Conservation (phyloP, 805 yeast species). For the Ogataea siamensis region DNA sequence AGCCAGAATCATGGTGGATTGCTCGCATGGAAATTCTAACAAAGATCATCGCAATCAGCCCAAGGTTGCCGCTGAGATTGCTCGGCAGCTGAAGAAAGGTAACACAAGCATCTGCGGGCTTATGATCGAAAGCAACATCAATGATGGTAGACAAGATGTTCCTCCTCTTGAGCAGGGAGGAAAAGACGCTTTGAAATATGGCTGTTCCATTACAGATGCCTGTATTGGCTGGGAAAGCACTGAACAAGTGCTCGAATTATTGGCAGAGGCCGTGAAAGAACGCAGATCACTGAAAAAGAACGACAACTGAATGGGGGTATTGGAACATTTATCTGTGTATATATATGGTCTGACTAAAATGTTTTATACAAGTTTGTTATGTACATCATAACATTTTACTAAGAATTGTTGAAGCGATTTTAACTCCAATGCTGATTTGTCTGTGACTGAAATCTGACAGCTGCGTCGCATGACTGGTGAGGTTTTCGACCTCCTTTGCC, state of each 20-base stretch:
- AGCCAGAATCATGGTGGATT: constrained; percentile 89
- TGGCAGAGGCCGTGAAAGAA: constrained; percentile 76
- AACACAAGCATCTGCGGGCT: constrained; percentile 80
- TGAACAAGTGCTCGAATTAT: constrained; percentile 60
- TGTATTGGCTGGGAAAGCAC: constrained; percentile 92
- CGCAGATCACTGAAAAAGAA: constrained; percentile 51
- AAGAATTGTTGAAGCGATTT: constrained; percentile 60
- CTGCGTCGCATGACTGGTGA: constrained; percentile 50
- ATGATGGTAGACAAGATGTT: constrained; percentile 91
- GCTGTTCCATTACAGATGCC: constrained; percentile 96
- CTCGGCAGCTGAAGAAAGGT: constrained; percentile 77
- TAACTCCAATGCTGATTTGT: constrained; percentile 59
- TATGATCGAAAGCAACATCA: constrained; percentile 92
- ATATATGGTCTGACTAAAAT: constrained; percentile 6
- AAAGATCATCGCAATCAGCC: constrained; percentile 94
- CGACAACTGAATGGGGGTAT: background rate
- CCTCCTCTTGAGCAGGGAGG: constrained; percentile 69
- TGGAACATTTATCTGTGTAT: constrained; percentile 3
- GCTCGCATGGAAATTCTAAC: constrained; percentile 94
- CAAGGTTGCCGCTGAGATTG: constrained; percentile 71
- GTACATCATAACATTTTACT: constrained; percentile 48
- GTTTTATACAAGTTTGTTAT: background rate
- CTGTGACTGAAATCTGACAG: constrained; percentile 56
- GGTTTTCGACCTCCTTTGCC: constrained; percentile 60
- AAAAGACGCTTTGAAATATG: constrained; percentile 74